Evolutionary conservation across 371 early-diverging fungal genomes (phyloP), one percentile per base, ranked within the genome.

Genomic region (Umbelopsis sp.): DNA sequence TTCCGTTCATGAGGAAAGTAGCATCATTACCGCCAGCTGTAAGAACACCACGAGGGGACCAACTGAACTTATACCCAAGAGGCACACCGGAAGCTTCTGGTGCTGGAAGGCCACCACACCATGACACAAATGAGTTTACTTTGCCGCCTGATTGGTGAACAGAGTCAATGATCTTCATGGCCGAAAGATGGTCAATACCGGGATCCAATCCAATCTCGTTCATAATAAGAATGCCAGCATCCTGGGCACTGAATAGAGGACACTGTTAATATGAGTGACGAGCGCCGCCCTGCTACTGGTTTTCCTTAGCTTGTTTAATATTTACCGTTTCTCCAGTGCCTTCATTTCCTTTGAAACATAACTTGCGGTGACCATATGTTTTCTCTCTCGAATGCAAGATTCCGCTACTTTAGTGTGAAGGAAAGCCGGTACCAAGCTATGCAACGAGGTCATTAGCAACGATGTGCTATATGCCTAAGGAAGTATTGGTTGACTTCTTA

Each of bases 151-250:
- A 72, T 11, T 71, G 71, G 72, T 95, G 85, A 70, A 91, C 93
- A 65, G 95, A 92, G 69, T 96, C 93, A 66, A 99, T 97, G 65
- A 94, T 92, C 78, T 96, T 96, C 92, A 97, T 91, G n/a, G 99
- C 98, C 65, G 93, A 95, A 85, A 97, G 86, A 76, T 98, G 98
- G 74, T 99, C 99, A 65, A 99, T 94, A 69, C 98, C 99, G 5
- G 99, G 99, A 79, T 99, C 99, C 65, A 99, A 83, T 22, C 99
- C 99, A 51, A 99, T 96, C 82, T 99, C 99, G 78, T 98, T 97
- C 82, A 99, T 86, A 51, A 98, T 89, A 25, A 91, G 88, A 16
- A 99, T 85, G 24, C 89, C 93, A 12, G 95, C 93, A 38, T 89
- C 86, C 73, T 90, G 87, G 7, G 98, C 99, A 18, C 90, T 91